Evolutionary conservation across 192 early-diverging fungal genomes (phyloP).

Genomic region (Backusella australiensis): DNA sequence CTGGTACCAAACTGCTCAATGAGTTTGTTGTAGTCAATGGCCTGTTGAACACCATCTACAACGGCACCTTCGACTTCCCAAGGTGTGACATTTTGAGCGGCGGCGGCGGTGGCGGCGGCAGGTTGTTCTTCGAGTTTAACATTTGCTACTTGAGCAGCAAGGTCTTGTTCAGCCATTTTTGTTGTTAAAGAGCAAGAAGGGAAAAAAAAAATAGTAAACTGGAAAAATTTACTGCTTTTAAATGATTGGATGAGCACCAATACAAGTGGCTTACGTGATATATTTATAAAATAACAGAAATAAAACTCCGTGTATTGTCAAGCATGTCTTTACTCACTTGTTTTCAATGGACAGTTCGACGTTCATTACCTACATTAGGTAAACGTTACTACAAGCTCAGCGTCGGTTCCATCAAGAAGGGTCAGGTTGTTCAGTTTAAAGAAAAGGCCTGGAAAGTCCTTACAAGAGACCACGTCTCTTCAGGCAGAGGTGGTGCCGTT

Average conservation of each 20-base stretch:
- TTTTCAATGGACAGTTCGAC: conserved; percentile 13
- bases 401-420: conserved; percentile 57
- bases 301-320: background rate
- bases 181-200: background rate
- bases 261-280: background rate
- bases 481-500: conserved; percentile 66
- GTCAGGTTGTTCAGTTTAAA: conserved; percentile 68
- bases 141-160: background rate
- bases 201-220: background rate
- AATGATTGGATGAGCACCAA: background rate
- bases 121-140: conserved; percentile 10
- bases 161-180: conserved; percentile 8
- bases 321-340: background rate
- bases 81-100: conserved; percentile 75
- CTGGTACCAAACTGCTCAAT: conserved; percentile 87
- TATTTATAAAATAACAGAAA: background rate
- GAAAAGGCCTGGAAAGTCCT: conserved; percentile 67
- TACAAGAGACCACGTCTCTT: conserved; percentile 60
- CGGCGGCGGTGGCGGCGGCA: background rate
- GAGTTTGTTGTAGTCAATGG: conserved; percentile 93
- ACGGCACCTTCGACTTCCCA: conserved; percentile 93
- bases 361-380: background rate
- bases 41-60: conserved; percentile 80
- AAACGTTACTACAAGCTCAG: conserved; percentile 49
- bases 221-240: background rate